Percentiles rank a stretch among this genome's conserved stretches.
Conservation (phyloP, 805 yeast genomes). For the Kregervanrija fluxuum region DNA sequence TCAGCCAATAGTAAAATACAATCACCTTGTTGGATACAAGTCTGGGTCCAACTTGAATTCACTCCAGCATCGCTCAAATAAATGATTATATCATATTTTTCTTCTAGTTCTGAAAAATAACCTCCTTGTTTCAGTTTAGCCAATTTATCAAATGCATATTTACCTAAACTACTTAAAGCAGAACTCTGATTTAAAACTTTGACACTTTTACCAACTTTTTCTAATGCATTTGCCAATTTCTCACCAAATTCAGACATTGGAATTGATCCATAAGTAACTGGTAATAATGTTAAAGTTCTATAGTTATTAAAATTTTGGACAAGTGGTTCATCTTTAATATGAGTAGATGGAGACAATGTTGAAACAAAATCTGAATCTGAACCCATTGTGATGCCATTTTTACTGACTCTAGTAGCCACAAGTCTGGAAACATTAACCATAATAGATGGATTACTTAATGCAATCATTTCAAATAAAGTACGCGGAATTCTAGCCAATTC, state of each 20-base stretch:
- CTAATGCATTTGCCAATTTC: slow-evolving; percentile 61
- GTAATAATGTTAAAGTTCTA: slow-evolving; percentile 79
- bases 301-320: slow-evolving; percentile 41
- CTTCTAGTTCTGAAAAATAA: slow-evolving; percentile 85
- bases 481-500: slow-evolving; percentile 92
- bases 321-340: slow-evolving; percentile 26
- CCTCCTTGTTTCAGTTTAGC: slow-evolving; percentile 84
- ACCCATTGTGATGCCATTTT: slow-evolving; percentile 8
- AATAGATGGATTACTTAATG: slow-evolving; percentile 78
- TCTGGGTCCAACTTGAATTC: slow-evolving; percentile 81
- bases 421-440: slow-evolving; percentile 85
- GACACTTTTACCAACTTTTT: slow-evolving; percentile 64
- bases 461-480: slow-evolving; percentile 76
- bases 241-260: slow-evolving; percentile 85
- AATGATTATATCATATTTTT: slow-evolving; percentile 76
- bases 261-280: slow-evolving; percentile 61
- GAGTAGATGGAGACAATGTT: slow-evolving; percentile 22
- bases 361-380: slow-evolving; percentile 7
- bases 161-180: slow-evolving; percentile 72
- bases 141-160: slow-evolving; percentile 86
- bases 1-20: slow-evolving; percentile 87
- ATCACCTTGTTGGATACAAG: slow-evolving; percentile 93
- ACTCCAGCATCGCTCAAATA: slow-evolving; percentile 84
- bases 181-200: slow-evolving; percentile 80
- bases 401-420: slow-evolving; percentile 56